Conservation (phyloP, 1,284 basidiomycete genomes). For the Puccinia horiana region DNA sequence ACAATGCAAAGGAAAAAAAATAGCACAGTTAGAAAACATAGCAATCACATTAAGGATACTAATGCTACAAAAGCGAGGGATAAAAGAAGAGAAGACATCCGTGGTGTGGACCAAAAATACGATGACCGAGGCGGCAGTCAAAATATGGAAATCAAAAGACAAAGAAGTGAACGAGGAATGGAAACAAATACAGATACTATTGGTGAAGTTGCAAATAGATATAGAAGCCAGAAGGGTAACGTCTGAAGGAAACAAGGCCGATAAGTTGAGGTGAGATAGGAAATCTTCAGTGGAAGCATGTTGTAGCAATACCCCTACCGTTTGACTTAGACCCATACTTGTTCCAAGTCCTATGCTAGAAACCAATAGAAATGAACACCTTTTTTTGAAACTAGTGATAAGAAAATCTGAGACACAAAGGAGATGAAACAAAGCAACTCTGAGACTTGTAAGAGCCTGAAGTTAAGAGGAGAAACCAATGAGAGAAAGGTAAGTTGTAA, state of each 20-base stretch:
- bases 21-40: not conserved
- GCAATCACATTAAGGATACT: not conserved
- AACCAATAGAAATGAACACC: too few species aligned
- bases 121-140: not conserved
- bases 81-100: not conserved
- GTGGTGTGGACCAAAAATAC: conserved; percentile 9
- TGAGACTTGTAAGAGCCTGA: too few species aligned
- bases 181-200: not conserved
- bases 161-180: not conserved
- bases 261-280: not conserved
- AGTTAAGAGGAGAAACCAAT: too few species aligned
- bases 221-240: too few species aligned
- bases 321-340: too few species aligned
- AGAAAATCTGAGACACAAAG: too few species aligned
- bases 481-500: too few species aligned
- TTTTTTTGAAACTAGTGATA: too few species aligned
- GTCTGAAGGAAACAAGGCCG: not conserved
- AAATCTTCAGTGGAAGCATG: too few species aligned
- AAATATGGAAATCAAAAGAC: not conserved
- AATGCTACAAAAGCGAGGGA: not conserved
- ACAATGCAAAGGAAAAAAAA: not conserved
- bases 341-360: too few species aligned
- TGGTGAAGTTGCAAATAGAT: not conserved
- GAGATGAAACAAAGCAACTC: too few species aligned
- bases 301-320: too few species aligned